Base-by-base conservation (phyloP, 2,329 filamentous ascomycete species). In the Penicillium vulpinum region DNA sequence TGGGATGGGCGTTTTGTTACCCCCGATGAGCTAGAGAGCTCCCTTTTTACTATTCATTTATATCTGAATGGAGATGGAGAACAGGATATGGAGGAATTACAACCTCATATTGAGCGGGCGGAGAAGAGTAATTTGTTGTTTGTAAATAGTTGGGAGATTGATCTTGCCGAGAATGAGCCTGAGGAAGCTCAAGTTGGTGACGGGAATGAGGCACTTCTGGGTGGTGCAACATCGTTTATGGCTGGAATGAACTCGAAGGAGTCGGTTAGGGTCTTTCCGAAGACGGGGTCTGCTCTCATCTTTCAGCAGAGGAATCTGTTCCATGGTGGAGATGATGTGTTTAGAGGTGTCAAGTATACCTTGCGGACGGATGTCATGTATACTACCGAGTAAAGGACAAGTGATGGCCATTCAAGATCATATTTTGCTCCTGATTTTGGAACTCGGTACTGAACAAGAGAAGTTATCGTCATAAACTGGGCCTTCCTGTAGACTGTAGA, bases 1-100 rank as follows among this genome's bases (percentile, higher is more conserved):
- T 86, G 82, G 62, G 90, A 93, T 67, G 85, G 83, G 0, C 65
- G 77, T 0, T 93, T 88, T 63, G 76, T 77, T 48, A 86, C 84
- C 16, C 79, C 81, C 0, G 81, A 85, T 51, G 74, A 77, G 8
- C 75, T 70, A 21, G 78, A 84, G 68, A 68, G 72, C 13, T 81
- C 81, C 1, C 80, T 79, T 49, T 83, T 80, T 60, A 85, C 83
- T 0, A 65, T 86, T 29, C 83, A 86, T 57, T 62, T 85, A 16
- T 85, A 86, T 62, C 71, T 84, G 47, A 83, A 79, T 59, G 79
- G 80, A 28, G 70, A 75, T 3, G 72, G 71, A 7, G 68, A 73
- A 44, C 71, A 77, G 53, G 67, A 74, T 62, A 51, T 70, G 24
- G 41, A 62, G 7, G 69, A 72, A 45, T 41, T 74, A 47, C 33